Evolutionary conservation across 331 rosid species (phyloP), one percentile per base, ranked within the genome.

Genomic region (Quercus phellos): DNA sequence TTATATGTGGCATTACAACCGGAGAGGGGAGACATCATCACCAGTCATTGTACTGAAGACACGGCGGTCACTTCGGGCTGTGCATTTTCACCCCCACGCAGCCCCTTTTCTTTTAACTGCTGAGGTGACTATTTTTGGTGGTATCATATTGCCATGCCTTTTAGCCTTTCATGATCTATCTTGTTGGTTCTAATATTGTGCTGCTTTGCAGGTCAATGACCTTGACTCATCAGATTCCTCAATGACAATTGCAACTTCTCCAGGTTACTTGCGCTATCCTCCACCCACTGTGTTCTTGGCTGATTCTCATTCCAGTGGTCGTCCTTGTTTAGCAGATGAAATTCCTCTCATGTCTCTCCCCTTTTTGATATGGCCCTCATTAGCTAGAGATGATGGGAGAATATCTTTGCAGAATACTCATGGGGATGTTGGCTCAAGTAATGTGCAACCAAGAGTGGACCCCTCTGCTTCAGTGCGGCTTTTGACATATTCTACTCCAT

Each of bases 211-310:
- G 99, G 99, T 95, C 83, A 93, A 93, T 90, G 99, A 93, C 79
- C 90, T 95, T 50, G 99, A 93, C 86, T 88, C 94, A 50, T 86
- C 97, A 80, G 98, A 90, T 87, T 86, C 97, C 73, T 89, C 93
- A 30, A 93, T 90, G 95, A 90, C 99, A 26, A 85, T 80, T 71
- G 98, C 99, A 83, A 95, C 94, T 50, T 91, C 98, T 66, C 85
- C 82, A 56, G 99, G 99, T 78, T 95, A 95, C 83, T 87, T 90
- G 84, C 89, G 82, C 74, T 93, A 93, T 83, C 93, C 99, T 16
- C 97, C 99, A 8, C 99, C 98, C 79, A 87, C 98, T 32, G 90
- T 95, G 69, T 89, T 87, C 83, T 89, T 95, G 79, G 88, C 99
- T 61, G 90, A 86, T 84, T 81, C 84, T 85, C 97, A 88, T 67